Conservation (phyloP, 2,329 filamentous ascomycete genomes). For the Furcasterigmium furcatum region DNA sequence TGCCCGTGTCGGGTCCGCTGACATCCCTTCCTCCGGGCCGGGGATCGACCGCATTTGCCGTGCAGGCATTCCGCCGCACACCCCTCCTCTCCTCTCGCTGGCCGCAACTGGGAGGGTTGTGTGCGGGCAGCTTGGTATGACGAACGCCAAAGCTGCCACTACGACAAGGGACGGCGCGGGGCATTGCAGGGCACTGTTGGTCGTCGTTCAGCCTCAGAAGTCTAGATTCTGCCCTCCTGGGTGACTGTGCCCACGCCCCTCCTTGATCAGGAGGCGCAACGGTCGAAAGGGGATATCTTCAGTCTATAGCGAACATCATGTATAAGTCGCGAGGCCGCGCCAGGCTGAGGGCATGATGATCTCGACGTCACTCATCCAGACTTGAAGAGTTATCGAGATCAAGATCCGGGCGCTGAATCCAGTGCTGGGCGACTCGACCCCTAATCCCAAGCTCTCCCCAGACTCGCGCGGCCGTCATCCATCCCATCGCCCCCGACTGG, state of each 20-base stretch:
- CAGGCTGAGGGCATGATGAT: too few relatives aligned
- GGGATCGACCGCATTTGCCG: background rate
- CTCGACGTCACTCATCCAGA: too few relatives aligned
- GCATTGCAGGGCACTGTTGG: too few relatives aligned
- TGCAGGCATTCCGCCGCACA: background rate
- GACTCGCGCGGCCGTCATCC: background rate
- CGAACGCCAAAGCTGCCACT: slow-evolving; percentile 3
- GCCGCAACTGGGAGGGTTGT: background rate
- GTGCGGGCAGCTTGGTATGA: background rate
- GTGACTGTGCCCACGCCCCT: too few relatives aligned
- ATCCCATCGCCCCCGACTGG: background rate
- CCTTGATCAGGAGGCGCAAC: too few relatives aligned
- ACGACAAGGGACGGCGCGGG: background rate
- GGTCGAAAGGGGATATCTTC: too few relatives aligned
- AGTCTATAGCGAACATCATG: too few relatives aligned
- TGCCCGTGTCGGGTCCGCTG: background rate
- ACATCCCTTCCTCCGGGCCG: background rate
- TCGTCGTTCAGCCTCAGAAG: background rate
- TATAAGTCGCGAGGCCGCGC: too few relatives aligned
- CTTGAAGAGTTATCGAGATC: too few relatives aligned
- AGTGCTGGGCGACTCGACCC: too few relatives aligned
- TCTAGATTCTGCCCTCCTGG: background rate
- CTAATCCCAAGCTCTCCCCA: background rate
- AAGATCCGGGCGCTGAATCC: too few relatives aligned
- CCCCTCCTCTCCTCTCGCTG: background rate